These are phyloP conservation scores for Modicella reniformis DNA, from an alignment of 371 early-diverging fungal genomes.

Conservation along the genomic window DNA sequence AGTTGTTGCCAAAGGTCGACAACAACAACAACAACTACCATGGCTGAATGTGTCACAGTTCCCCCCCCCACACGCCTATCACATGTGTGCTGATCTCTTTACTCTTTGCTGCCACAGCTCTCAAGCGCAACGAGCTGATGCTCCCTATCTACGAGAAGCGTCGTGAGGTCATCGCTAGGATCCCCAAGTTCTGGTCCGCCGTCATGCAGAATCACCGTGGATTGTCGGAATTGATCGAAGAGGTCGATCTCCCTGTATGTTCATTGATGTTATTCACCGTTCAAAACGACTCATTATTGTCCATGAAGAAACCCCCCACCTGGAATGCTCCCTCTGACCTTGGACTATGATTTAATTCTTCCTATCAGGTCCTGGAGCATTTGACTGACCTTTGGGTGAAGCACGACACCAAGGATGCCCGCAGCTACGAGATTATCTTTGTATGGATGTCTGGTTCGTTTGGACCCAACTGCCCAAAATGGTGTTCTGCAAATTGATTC, in stretches of 20 bases:
- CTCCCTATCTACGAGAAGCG: constrained; percentile 66
- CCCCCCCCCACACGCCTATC: constrained; percentile 2
- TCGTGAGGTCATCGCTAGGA: constrained; percentile 64
- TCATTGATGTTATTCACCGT: constrained; percentile 3
- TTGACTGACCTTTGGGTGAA: constrained; percentile 69
- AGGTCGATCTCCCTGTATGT: constrained; percentile 56
- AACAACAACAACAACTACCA: constrained; percentile 4
- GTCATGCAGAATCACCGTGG: constrained; percentile 52
- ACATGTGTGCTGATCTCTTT: not conserved
- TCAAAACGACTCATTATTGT: no score
- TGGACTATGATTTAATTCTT: not conserved
- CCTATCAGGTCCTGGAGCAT: constrained; percentile 57
- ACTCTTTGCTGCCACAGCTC: constrained; percentile 19
- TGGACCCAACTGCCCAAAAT: no score
- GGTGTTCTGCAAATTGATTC: no score
- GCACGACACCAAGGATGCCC: constrained; percentile 58
- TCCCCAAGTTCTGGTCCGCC: constrained; percentile 66
- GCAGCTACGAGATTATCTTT: constrained; percentile 62
- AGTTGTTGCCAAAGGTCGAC: no score
- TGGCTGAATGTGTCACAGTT: not conserved
- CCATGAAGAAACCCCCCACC: not conserved
- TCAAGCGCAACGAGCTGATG: constrained; percentile 59
- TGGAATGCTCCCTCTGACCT: not conserved
- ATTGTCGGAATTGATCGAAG: constrained; percentile 11
- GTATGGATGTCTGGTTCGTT: no score